phyloP scores from a whole-genome alignment of 148 eudicot species.

The Fallopia convolvulus region DNA sequence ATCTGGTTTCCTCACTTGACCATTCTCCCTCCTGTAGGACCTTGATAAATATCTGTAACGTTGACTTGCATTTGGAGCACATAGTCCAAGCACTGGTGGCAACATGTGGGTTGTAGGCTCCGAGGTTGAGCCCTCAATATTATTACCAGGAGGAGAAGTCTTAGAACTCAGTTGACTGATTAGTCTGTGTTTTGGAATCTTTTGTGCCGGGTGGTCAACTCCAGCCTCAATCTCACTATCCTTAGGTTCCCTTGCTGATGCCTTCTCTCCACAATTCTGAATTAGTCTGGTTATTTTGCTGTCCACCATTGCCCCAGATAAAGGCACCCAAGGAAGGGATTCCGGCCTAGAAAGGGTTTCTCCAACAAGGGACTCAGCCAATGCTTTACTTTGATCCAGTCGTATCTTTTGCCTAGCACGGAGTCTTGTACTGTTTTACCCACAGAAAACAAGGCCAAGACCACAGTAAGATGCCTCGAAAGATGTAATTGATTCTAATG shows the following conservation, averaged over 20 bases:
- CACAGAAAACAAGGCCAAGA: background rate
- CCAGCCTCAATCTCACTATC: constrained; percentile 24
- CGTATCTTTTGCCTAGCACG: constrained; percentile 90
- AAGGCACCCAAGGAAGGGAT: constrained; percentile 19
- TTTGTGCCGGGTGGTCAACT: constrained; percentile 23
- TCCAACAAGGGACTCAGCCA: constrained; percentile 25
- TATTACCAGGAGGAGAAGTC: constrained; percentile 21
- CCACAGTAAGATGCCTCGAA: background rate
- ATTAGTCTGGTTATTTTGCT: too few relatives aligned
- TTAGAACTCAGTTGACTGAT: constrained; percentile 21
- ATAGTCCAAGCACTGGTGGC: constrained; percentile 82
- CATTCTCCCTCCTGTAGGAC: constrained; percentile 39
- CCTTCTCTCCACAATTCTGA: constrained; percentile 16
- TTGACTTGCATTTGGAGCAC: constrained; percentile 85
- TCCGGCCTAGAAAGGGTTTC: constrained; percentile 25
- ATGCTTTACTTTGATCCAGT: constrained; percentile 44
- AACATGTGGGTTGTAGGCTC: constrained; percentile 25
- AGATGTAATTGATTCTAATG: background rate
- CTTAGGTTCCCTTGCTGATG: constrained; percentile 21
- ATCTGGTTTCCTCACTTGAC: constrained; percentile 31
- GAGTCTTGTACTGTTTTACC: constrained; percentile 56
- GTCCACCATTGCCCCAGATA: constrained; percentile 21
- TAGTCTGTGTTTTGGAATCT: constrained; percentile 33
- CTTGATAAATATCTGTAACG: constrained; percentile 40
- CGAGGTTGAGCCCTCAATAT: constrained; percentile 19